Evolutionary conservation across 371 early-diverging fungal species (phyloP).

Genomic region (Mucor irregularis): DNA sequence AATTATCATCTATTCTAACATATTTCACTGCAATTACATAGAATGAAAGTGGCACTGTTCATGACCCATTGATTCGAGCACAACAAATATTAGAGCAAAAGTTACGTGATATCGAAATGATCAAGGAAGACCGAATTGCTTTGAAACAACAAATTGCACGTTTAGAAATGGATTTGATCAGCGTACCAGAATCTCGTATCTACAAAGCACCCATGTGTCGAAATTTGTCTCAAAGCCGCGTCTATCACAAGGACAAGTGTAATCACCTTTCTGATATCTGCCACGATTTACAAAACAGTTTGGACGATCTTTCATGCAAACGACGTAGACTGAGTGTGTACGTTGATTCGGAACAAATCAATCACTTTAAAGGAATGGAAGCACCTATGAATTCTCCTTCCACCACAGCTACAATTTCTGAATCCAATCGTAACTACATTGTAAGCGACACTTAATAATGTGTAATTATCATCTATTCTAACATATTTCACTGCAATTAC

Average conservation of each 20-base stretch:
- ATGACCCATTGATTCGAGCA: slow-evolving; percentile 9
- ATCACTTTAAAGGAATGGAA: slow-evolving; percentile 49
- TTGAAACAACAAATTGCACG: slow-evolving; percentile 41
- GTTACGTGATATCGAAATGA: slow-evolving; percentile 36
- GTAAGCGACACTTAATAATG: too few species aligned
- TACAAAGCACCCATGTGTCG: slow-evolving; percentile 35
- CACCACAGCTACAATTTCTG: too few species aligned
- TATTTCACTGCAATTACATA: too few species aligned
- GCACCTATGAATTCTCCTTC: too few species aligned
- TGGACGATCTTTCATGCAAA: slow-evolving; percentile 20
- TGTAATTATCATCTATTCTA: too few species aligned
- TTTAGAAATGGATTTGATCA: slow-evolving; percentile 38
- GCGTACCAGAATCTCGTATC: slow-evolving; percentile 39
- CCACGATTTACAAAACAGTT: slow-evolving; percentile 22
- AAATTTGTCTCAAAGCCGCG: slow-evolving; percentile 31
- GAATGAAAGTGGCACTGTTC: neutral
- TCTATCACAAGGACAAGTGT: slow-evolving; percentile 36
- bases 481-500: too few species aligned
- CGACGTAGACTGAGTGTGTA: slow-evolving; percentile 28
- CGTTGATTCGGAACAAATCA: slow-evolving; percentile 27
- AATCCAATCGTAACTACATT: too few species aligned
- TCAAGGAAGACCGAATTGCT: slow-evolving; percentile 43
- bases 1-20: too few species aligned
- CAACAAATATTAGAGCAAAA: slow-evolving; percentile 32
- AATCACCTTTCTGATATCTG: slow-evolving; percentile 23